phyloP scores from a whole-genome alignment of 2,329 filamentous ascomycete species.

The Neonectria coccinea region DNA sequence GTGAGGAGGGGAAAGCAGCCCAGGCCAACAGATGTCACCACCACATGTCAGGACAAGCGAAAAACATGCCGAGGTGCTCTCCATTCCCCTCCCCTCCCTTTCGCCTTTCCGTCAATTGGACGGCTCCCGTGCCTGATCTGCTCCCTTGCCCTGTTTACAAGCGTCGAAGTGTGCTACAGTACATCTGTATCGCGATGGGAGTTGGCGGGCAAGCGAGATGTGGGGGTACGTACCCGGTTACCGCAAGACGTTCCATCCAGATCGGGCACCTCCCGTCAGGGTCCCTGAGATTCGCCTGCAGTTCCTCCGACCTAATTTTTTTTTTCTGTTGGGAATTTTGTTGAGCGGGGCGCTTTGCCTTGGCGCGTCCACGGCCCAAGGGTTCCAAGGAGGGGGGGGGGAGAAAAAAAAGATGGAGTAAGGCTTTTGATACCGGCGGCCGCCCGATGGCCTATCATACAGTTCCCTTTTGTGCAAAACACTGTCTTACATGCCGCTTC shows the following conservation, averaged over 20 bases:
- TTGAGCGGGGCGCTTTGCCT: constrained; percentile 46
- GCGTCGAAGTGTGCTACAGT: neutral
- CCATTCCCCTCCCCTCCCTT: neutral
- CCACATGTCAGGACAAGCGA: constrained; percentile 17
- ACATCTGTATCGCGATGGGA: constrained; percentile 9
- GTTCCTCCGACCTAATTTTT: constrained; percentile 23
- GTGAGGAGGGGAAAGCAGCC: neutral
- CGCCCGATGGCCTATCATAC: neutral
- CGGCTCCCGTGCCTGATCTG: constrained; percentile 12
- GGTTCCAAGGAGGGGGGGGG: constrained; percentile 27
- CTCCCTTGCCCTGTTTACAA: constrained; percentile 2
- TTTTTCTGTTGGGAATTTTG: constrained; percentile 55
- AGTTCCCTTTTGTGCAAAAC: neutral
- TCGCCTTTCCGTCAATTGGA: constrained; percentile 9
- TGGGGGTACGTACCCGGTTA: constrained; percentile 15
- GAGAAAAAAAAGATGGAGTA: no score
- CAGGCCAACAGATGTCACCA: neutral
- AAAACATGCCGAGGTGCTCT: constrained; percentile 20
- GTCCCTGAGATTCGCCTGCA: constrained; percentile 29
- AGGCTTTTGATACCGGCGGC: neutral
- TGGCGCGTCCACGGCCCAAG: constrained; percentile 34
- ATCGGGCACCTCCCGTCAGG: constrained; percentile 22
- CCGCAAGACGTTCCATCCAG: constrained; percentile 3
- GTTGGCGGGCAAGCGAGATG: constrained; percentile 3
- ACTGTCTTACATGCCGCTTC: neutral